Evolutionary conservation across 2,329 filamentous ascomycete species (phyloP).

Genomic region (Colletotrichum karsti): DNA sequence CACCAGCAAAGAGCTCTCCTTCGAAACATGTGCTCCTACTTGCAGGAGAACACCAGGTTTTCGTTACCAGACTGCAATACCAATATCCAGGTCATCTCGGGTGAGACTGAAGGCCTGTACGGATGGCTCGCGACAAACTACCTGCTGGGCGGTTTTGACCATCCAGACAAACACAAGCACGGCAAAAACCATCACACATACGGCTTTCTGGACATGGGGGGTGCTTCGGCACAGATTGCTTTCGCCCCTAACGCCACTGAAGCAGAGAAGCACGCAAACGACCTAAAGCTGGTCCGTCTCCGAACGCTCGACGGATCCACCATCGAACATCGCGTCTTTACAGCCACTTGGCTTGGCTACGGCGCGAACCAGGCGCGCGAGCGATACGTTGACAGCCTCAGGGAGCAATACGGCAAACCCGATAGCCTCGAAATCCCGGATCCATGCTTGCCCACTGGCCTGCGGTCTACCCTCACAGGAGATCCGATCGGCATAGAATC

Average conservation of each 20-base stretch:
- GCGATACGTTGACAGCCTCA: conserved; percentile 82
- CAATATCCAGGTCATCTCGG: conserved; percentile 93
- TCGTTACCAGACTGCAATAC: conserved; percentile 87
- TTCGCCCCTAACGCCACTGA: conserved; percentile 96
- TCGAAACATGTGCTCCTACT: conserved; percentile 82
- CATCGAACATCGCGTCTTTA: conserved; percentile 89
- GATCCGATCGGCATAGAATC: conserved; percentile 52
- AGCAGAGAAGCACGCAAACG: conserved; percentile 86
- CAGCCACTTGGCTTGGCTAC: conserved; percentile 96
- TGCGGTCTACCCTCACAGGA: conserved; percentile 80
- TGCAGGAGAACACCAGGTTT: conserved; percentile 80
- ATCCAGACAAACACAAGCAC: conserved; percentile 77
- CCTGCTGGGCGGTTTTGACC: conserved; percentile 88
- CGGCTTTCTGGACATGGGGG: conserved; percentile 98
- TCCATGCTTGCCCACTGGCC: conserved; percentile 84
- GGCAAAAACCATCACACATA: conserved; percentile 94
- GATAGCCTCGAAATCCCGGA: conserved; percentile 79
- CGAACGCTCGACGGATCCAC: conserved; percentile 82
- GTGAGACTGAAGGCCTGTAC: conserved; percentile 94
- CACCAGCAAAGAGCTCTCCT: conserved; percentile 78
- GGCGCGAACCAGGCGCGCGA: conserved; percentile 93
- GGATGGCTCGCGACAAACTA: conserved; percentile 99
- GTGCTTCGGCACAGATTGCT: conserved; percentile 96
- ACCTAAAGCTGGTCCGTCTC: conserved; percentile 86
- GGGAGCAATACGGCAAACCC: conserved; percentile 69